Base-by-base conservation (phyloP, 2,329 filamentous ascomycete species). In the Lachnellula willkommii region DNA sequence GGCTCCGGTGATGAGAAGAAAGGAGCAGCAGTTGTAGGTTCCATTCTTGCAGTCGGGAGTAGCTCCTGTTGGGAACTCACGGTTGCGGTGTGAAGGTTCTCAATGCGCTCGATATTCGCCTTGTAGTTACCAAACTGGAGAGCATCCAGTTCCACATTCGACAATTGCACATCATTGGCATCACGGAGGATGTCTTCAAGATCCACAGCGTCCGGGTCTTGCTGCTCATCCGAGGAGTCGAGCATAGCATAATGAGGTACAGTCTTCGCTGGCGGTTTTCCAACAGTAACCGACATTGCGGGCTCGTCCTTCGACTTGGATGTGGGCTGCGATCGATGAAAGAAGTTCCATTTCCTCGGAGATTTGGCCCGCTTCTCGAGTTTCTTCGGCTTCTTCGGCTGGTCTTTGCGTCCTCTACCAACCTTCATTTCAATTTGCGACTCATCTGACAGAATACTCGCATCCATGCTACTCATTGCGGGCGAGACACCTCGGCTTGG, bases 221-320 rank as follows among this genome's bases (percentile, higher is more conserved):
- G 61, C 43, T 66, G 64, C 46, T 70, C 67, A 60, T 84, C 81
- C 0, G 80, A 78, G 2, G 77, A 78, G 63, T 85, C 82, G 66
- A 85, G 77, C 68, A 85, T 80, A 7, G 82, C 77, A 63, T 86
- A 85, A 61, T 82, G 84, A 1, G 83, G 77, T 6, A 82, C 70
- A 0, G 79, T 72, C 57, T 81, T 83, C 14, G 55, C 50, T 43
- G 59, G 50, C 9, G 63, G 43, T 53, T 74, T 75, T 53, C 75
- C 74, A 0, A 78, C 73, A 14, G 72, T 66, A 45, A 78, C 75
- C n/a, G 79, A 74, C 1, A 79, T 74, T 2, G 77, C 76, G 0
- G 76, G 66, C n/a, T 80, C 56, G 2, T 46, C 42, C 20, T 66
- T 50, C 1, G 46, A 26, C 50, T 66, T 62, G n/a, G 52, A n/a